A percentile compares a stretch with the other conserved stretches of the same genome.
Evolutionary conservation across 192 early-diverging fungal genomes (phyloP).

Genomic region (Backusella sp.): DNA sequence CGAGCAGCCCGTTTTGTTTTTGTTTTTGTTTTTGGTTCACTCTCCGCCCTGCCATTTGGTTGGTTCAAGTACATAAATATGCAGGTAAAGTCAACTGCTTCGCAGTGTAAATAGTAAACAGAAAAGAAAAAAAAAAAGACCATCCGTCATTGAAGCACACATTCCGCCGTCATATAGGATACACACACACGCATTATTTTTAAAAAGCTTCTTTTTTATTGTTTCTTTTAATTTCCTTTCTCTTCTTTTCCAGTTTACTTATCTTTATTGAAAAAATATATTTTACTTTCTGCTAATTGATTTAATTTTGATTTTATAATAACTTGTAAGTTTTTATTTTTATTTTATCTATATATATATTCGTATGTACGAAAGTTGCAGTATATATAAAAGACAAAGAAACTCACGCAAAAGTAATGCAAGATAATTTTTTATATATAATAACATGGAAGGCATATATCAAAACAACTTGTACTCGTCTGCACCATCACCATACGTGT

Average conservation of each 20-base stretch:
- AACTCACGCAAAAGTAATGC: constrained; percentile 10
- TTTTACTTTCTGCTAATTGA: neutral
- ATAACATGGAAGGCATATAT: constrained; percentile 21
- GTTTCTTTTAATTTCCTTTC: constrained; percentile 1
- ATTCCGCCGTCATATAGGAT: constrained; percentile 8
- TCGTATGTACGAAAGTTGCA: neutral
- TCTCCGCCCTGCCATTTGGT: constrained; percentile 9
- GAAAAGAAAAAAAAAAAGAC: constrained; percentile 1
- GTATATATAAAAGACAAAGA: constrained; percentile 4
- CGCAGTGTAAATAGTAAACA: no score
- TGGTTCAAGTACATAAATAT: constrained; percentile 15
- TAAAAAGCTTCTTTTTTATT: constrained; percentile 11
- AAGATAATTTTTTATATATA: constrained; percentile 12
- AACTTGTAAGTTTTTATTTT: neutral
- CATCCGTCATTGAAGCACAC: constrained; percentile 22
- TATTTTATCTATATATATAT: neutral
- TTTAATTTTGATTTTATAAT: no score
- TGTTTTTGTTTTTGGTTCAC: neutral
- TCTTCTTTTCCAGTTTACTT: neutral
- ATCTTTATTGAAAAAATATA: neutral
- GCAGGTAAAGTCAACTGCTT: no score
- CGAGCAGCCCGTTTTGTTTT: constrained; percentile 13
- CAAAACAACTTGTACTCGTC: constrained; percentile 22
- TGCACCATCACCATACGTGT: constrained; percentile 10
- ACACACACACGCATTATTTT: neutral